Base-by-base conservation (phyloP, 192 early-diverging fungal species). In the Coemansia biformis region DNA sequence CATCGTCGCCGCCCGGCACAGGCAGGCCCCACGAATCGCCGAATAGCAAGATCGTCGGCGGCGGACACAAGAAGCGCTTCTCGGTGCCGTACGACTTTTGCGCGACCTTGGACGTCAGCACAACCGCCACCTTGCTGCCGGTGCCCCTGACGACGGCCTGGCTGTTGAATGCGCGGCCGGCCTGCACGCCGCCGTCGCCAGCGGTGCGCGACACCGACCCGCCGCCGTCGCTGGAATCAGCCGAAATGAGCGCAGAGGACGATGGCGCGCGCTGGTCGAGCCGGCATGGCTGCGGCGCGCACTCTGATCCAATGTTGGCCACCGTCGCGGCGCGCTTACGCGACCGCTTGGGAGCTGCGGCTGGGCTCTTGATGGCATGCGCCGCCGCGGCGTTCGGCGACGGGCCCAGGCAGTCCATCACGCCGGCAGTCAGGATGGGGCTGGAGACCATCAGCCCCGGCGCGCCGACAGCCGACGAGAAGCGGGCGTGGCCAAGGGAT, bases 61-160 rank as follows among this genome's bases (percentile, higher is more conserved):
- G 87, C 16, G 90, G 90, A 39, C 87, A 89, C 19, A 92, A 53
- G 54, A 92, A 92, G 75, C 92, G 79, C 68, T 92, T 93, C 58
- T 96, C 93, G 28, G 83, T 86, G 21, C 91, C 93, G 53, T 96
- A 96, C 3, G 84, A 87, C 49, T 96, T 96, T 76, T 96, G 92
- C 5, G 85, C 91, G 4, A 92, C 91, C 43, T 88, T 90, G 16
- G 86, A 83, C 24, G 88, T 88, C 39, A 90, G 63, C 15, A 95
- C 80, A 48, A 93, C 60, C 9, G 92, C 80, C 11, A 79, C 54
- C 46, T 78, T 50, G 81, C 34, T 64, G 57, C 65, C 70, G 8
- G 44, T 50, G 36, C 69, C 69, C n/a, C 35, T 53, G n/a, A 73
- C 69, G 1, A 65, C 46, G 2, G 69, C 69, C 62, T 73, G 69